These are phyloP conservation scores for Lactarius deliciosus DNA, from an alignment of 768 basidiomycete species.

Conservation along the genomic window DNA sequence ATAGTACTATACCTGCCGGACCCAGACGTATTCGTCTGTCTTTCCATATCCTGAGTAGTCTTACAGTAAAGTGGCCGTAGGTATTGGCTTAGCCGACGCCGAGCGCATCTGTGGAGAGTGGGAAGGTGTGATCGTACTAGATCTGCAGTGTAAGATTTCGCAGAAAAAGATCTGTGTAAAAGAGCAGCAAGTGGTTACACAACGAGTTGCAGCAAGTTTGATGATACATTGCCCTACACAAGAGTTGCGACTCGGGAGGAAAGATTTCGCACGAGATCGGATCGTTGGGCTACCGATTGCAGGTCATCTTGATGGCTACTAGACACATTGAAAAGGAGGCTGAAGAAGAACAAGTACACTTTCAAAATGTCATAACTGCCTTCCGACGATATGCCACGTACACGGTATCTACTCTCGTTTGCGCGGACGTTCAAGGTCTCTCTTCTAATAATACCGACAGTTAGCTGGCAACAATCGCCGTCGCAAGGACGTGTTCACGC, in stretches of 20 bases:
- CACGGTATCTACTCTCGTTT: conserved; percentile 49
- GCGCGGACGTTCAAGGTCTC: neutral
- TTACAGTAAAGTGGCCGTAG: neutral
- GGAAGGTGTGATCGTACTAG: neutral
- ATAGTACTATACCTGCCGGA: no score
- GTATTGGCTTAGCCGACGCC: neutral
- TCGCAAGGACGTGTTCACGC: conserved; percentile 71
- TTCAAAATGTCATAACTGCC: conserved; percentile 70
- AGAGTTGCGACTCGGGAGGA: neutral
- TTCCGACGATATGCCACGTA: conserved; percentile 76
- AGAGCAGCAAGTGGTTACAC: neutral
- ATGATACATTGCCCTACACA: neutral
- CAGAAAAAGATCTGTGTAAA: neutral
- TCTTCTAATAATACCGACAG: conserved; percentile 35
- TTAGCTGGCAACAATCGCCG: conserved; percentile 62
- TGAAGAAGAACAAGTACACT: conserved; percentile 66
- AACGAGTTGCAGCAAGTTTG: neutral
- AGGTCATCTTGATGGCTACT: conserved; percentile 19
- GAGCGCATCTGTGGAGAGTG: neutral
- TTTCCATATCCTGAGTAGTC: neutral
- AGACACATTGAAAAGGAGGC: conserved; percentile 33
- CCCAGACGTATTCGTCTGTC: neutral
- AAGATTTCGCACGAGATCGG: neutral
- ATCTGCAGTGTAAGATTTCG: neutral
- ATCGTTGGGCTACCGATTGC: neutral